phyloP scores from a whole-genome alignment of 305 asterid species.

The Salvia sclarea region DNA sequence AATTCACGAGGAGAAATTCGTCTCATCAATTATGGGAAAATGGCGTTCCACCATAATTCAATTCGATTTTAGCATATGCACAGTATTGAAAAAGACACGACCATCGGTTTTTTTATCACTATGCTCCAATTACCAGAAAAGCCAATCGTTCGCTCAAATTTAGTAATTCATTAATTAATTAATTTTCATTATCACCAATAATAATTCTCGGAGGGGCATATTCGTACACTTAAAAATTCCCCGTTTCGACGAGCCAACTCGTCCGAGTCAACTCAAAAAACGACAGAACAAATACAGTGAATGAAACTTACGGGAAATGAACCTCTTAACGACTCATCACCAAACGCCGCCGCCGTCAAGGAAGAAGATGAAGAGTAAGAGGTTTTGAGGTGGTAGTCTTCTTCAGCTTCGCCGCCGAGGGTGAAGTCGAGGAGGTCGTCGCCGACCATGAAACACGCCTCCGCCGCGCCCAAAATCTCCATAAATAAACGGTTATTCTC shows the following conservation, averaged over 20 bases:
- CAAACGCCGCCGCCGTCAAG: slow-evolving; percentile 28
- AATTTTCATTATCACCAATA: no score
- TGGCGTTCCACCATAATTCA: background rate
- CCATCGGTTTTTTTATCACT: slow-evolving; percentile 39
- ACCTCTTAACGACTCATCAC: slow-evolving; percentile 37
- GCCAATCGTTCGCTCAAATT: no score
- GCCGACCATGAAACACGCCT: slow-evolving; percentile 40
- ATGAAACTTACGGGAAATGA: slow-evolving; percentile 61
- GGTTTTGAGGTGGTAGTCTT: slow-evolving; percentile 29
- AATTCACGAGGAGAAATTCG: slow-evolving; percentile 35
- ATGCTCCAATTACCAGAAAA: background rate
- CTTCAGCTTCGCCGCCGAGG: slow-evolving; percentile 47
- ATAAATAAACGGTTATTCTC: background rate
- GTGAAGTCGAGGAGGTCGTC: slow-evolving; percentile 64
- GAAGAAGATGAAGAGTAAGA: slow-evolving; percentile 37
- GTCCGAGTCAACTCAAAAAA: slow-evolving; percentile 45
- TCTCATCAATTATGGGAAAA: slow-evolving; percentile 24
- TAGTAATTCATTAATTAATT: no score
- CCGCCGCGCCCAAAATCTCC: slow-evolving; percentile 38
- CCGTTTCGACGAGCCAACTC: slow-evolving; percentile 16
- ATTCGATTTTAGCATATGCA: slow-evolving; percentile 25
- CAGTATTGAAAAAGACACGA: slow-evolving; percentile 33
- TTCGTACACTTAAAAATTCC: slow-evolving; percentile 28
- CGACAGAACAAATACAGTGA: slow-evolving; percentile 6
- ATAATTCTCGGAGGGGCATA: slow-evolving; percentile 50